Base-by-base conservation (phyloP, 1,139 yeast genomes). In the Blastobotrys proliferans region DNA sequence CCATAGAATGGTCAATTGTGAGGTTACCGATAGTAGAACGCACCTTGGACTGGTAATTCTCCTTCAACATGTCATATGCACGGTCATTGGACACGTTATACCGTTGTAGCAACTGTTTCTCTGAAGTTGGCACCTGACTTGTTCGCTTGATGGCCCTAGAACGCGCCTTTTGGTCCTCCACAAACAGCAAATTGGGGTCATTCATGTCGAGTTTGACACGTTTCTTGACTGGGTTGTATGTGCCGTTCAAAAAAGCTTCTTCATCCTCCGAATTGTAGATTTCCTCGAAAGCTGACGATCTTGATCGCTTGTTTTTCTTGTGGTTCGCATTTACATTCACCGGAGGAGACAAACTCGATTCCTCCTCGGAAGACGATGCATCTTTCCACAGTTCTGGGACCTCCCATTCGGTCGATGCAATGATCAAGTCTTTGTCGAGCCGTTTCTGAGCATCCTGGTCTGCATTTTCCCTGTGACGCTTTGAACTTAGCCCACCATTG, bases 21-120 rank as follows among this genome's bases (percentile, higher is more conserved):
- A 94, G 71, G 53, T 92, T 87, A 45, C 97, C 95, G 57, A 94
- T 81, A 17, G 95, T 94, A 4, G 95, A 81, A 62, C 99, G 80
- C 28, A 92, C 87, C 68, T 87, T 90, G 37, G 95, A 81, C 59
- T 87, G 94, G 61, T 90, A 88, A 55, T 88, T 90, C 50, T 81
- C 84, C 58, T 83, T 84, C 55, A 94, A 70, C 46, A 83, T 66
- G 47, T 86, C 95, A 61, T 94, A 94, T 37, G 83, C 85, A 35
- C 77, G 74, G 62, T 94, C 98, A 62, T 94, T 94, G 8, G 97
- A 88, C 30, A 90, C 74, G 59, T 86, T 84, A 64, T 84, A 90
- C 51, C 78, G 79, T 52, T 67, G 61, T 37, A 69, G 73, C 29
- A 82, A 52, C 26, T 70, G 58, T 46, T 69, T 71, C 34, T 76